Conservation (phyloP, 257 asterid genomes). For the Gentiana dahurica region DNA sequence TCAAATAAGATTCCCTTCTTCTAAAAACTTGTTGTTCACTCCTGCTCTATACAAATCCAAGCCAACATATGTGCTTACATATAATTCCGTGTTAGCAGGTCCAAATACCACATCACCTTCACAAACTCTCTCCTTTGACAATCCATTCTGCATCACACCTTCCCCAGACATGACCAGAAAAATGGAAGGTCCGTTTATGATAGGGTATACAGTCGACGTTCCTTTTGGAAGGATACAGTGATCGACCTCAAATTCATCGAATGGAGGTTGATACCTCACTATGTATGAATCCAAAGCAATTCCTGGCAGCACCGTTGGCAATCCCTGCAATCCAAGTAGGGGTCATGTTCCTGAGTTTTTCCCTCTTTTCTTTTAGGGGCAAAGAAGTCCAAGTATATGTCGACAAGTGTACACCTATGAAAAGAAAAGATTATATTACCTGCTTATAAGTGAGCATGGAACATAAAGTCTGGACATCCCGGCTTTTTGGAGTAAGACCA, state of each 20-base stretch:
- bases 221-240: conserved; percentile 53
- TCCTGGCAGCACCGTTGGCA: conserved; percentile 59
- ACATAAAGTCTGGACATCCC: conserved; percentile 79
- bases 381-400: too few relatives aligned
- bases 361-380: too few relatives aligned
- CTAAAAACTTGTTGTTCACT: conserved; percentile 47
- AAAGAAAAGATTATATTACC: conserved; percentile 21
- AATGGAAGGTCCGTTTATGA: conserved; percentile 58
- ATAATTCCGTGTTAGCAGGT: conserved; percentile 46
- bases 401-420: too few relatives aligned
- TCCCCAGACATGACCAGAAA: conserved; percentile 52
- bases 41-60: conserved; percentile 71
- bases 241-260: conserved; percentile 91
- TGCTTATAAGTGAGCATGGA: conserved; percentile 97
- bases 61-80: conserved; percentile 32
- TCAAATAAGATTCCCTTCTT: too few relatives aligned
- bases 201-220: conserved; percentile 39
- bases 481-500: conserved; percentile 82
- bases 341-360: not conserved
- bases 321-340: conserved; percentile 32
- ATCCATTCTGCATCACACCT: conserved; percentile 34
- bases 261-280: conserved; percentile 63
- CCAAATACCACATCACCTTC: conserved; percentile 74
- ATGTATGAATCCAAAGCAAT: conserved; percentile 49
- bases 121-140: conserved; percentile 22